A percentile compares a stretch with the other conserved stretches of the same genome.
These are phyloP conservation scores for Sphaerosporella brunnea DNA, from an alignment of 495 filamentous ascomycete species.

Conservation along the genomic window DNA sequence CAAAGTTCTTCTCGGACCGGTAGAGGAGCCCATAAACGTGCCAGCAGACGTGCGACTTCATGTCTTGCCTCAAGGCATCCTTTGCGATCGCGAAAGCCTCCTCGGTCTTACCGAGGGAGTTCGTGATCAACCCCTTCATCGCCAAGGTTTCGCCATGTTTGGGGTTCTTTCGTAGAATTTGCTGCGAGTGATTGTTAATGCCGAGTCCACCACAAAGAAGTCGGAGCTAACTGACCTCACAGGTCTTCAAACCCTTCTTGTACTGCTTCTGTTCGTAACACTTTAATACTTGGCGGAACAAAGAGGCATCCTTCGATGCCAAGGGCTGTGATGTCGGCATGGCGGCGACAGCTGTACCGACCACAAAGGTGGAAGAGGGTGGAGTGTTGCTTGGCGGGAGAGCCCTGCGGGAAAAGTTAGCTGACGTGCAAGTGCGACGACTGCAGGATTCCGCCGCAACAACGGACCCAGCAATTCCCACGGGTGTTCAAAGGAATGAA, in stretches of 20 bases:
- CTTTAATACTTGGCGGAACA: slow-evolving; percentile 86
- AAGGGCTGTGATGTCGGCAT: slow-evolving; percentile 62
- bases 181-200: slow-evolving; percentile 34
- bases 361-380: neutral
- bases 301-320: slow-evolving; percentile 71
- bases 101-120: slow-evolving; percentile 69
- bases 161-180: slow-evolving; percentile 81
- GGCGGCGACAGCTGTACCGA: neutral
- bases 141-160: slow-evolving; percentile 96
- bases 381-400: no score
- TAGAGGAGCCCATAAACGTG: slow-evolving; percentile 97
- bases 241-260: slow-evolving; percentile 53
- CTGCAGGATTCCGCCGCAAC: no score
- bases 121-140: slow-evolving; percentile 97
- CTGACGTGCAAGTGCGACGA: no score
- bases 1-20: slow-evolving; percentile 84
- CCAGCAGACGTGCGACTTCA: slow-evolving; percentile 99
- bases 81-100: slow-evolving; percentile 90
- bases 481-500: no score
- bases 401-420: no score
- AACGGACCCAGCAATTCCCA: no score
- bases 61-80: slow-evolving; percentile 74
- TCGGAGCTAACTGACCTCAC: slow-evolving; percentile 12
- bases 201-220: neutral
- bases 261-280: slow-evolving; percentile 96